A percentile compares a stretch with the other conserved stretches of the same genome.
Conservation (phyloP, 2,329 filamentous ascomycete species). For the Verticillium albo-atrum region DNA sequence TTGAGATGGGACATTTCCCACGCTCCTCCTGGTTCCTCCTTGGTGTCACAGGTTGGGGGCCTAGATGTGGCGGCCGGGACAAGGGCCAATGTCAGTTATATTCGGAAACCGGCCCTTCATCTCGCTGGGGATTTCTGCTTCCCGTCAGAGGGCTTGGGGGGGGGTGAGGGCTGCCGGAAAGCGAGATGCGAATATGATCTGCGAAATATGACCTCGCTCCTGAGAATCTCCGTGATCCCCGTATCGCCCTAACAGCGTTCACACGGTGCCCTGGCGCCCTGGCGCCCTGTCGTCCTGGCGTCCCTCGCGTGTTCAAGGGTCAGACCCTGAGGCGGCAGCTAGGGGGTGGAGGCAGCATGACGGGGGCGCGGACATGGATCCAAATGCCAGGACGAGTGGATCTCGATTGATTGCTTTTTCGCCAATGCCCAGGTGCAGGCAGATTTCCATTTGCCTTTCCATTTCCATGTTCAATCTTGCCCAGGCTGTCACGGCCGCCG, state of each 20-base stretch:
- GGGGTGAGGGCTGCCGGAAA: neutral
- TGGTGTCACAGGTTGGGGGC: neutral
- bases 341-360: neutral
- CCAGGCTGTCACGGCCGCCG: neutral
- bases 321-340: slow-evolving; percentile 1
- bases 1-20: neutral
- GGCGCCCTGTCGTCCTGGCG: neutral
- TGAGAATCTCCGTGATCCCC: slow-evolving; percentile 3
- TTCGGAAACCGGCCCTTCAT: neutral
- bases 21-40: neutral
- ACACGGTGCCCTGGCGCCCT: neutral
- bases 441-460: too few species aligned
- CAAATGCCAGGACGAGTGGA: slow-evolving; percentile 1
- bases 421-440: neutral
- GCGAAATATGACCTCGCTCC: neutral
- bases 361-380: neutral
- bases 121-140: neutral
- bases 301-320: neutral
- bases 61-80: neutral
- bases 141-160: neutral
- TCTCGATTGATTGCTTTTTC: slow-evolving; percentile 4
- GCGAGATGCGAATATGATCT: neutral
- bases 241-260: neutral
- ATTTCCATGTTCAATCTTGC: neutral
- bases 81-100: neutral